phyloP scores from a whole-genome alignment of 192 early-diverging fungal species.

The Pilaira anomala region DNA sequence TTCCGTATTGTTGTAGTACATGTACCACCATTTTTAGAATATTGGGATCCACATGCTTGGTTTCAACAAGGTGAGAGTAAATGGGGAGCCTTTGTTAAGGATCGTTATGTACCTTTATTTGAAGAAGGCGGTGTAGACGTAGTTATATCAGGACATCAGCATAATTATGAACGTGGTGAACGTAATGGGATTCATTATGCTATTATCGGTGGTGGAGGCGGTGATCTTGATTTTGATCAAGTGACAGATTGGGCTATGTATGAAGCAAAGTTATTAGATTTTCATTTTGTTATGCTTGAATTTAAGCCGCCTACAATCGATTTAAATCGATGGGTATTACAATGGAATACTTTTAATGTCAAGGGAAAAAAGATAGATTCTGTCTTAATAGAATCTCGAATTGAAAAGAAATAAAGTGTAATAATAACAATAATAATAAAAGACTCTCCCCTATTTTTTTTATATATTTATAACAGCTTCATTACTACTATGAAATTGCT shows the following conservation, averaged over 20 bases:
- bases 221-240: conserved; percentile 54
- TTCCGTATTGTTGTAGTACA: conserved; percentile 70
- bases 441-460: too few species aligned
- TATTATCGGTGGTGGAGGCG: conserved; percentile 75
- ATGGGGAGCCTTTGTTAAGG: conserved; percentile 67
- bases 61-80: conserved; percentile 60
- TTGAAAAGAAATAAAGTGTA: too few species aligned
- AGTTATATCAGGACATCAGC: conserved; percentile 76
- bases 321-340: conserved; percentile 10
- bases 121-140: conserved; percentile 64
- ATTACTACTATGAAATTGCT: too few species aligned
- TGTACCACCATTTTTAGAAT: conserved; percentile 73
- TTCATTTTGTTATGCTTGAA: conserved; percentile 54
- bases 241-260: conserved; percentile 68
- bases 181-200: conserved; percentile 56
- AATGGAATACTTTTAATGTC: conserved; percentile 25
- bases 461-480: too few species aligned
- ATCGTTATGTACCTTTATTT: conserved; percentile 65
- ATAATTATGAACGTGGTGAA: conserved; percentile 69
- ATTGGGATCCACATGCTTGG: conserved; percentile 72
- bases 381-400: background rate
- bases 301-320: conserved; percentile 15
- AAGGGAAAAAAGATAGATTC: conserved; percentile 20
- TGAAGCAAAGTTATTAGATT: conserved; percentile 41
- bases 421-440: too few species aligned